Base-by-base conservation (phyloP, 129 eudicot species). In the Chrysanthemum makinoi region DNA sequence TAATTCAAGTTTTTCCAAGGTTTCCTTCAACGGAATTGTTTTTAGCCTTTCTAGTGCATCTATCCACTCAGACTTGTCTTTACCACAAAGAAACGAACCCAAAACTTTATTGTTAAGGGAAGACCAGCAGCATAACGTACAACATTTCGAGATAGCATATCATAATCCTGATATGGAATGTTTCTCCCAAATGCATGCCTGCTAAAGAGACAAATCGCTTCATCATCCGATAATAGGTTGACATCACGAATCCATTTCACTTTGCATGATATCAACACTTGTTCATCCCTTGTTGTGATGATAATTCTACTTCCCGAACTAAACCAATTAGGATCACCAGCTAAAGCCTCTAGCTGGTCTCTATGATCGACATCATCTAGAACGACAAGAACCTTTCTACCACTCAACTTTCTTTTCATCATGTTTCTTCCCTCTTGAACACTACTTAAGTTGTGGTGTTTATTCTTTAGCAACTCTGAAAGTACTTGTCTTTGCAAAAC, bases 131-230 rank as follows among this genome's bases (percentile, higher is more conserved):
- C 76, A 19, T 67, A 68, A 15, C 66, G 65, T 22, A 80, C 83
- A 66, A 80, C 72, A 58, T 80, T 46, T 15, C 35, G 49, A 4
- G 85, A 55, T 54, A 54, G 17, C 17, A 15, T 6, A 15, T 53
- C 16, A 15, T 53, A 53, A 22, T 18, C 73, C 60, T 73, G 19
- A 2, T 24, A 43, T 19, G 88, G 85, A 46, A 60, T 26, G 16
- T 67, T 74, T 66, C 68, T 80, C 22, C 85, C 68, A 26, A 84
- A 80, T 69, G 88, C 85, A 58, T 84, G 58, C 48, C 30, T 70
- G 56, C 74, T 65, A 4, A 83, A 83, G 4, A 83, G 83, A 18
- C 75, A 20, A 9, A 75, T 10, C 1, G 87, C 74, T 15, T 83
- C 82, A 2, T 65, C 35, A 0, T 46, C 2, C 7, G 46, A 11